Evolutionary conservation across 371 early-diverging fungal species (phyloP).

Genomic region (Mucor plumbeus): DNA sequence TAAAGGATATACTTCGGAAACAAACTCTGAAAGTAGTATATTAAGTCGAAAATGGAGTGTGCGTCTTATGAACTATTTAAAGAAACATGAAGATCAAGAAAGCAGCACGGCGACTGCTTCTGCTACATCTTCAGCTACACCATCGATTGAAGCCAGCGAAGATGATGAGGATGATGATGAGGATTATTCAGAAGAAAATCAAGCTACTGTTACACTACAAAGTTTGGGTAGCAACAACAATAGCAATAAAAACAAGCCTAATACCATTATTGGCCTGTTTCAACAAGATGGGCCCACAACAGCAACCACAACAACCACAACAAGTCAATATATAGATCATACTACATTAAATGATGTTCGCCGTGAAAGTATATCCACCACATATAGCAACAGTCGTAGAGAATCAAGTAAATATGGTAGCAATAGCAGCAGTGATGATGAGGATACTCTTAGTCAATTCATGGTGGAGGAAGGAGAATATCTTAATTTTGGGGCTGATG

Average conservation of each 20-base stretch:
- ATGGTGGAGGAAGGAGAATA: background rate
- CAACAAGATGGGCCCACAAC: background rate
- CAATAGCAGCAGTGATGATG: background rate
- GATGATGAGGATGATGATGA: background rate
- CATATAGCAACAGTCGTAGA: constrained; percentile 1
- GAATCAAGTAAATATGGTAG: background rate
- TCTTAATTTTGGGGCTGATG: constrained; percentile 8
- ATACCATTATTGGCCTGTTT: constrained; percentile 16
- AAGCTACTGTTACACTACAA: constrained; percentile 36
- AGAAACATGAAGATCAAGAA: constrained; percentile 40
- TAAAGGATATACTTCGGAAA: constrained; percentile 30
- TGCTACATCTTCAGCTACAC: background rate
- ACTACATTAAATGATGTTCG: constrained; percentile 3
- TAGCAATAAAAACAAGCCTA: constrained; percentile 3
- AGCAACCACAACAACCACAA: background rate
- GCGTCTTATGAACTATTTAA: constrained; percentile 46
- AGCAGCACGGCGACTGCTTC: background rate
- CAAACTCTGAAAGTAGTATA: constrained; percentile 22
- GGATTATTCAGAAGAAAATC: constrained; percentile 37
- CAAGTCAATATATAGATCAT: constrained; percentile 2
- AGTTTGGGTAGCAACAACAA: background rate
- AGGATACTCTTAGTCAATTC: background rate
- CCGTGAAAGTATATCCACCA: constrained; percentile 9
- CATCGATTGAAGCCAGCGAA: background rate
- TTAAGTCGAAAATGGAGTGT: constrained; percentile 46